Conservation (phyloP, 495 filamentous ascomycete genomes). For the Parmelia sp. region DNA sequence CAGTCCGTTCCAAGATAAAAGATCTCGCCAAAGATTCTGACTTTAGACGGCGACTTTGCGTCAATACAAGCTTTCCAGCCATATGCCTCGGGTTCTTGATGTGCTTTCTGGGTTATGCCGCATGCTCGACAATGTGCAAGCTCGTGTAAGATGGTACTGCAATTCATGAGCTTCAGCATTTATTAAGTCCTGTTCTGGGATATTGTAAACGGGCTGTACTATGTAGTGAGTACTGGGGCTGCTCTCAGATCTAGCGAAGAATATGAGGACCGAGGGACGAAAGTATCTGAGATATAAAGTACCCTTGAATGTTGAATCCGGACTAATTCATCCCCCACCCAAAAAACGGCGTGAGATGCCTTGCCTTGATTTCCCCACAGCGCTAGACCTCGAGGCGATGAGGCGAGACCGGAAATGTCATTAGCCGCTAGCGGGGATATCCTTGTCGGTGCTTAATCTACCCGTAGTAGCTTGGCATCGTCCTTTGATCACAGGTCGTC, state of each 20-base stretch:
- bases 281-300: neutral
- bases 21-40: neutral
- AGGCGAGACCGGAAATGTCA: neutral
- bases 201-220: neutral
- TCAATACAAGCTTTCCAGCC: neutral
- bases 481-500: slow-evolving; percentile 4
- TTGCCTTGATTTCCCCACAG: too few species aligned
- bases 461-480: neutral
- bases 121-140: neutral
- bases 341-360: too few species aligned
- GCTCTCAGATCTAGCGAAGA: neutral
- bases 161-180: neutral
- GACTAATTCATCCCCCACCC: too few species aligned
- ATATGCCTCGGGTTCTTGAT: neutral
- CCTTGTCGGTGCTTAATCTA: slow-evolving; percentile 2
- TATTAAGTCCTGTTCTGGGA: neutral
- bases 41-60: neutral
- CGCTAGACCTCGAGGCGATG: too few species aligned
- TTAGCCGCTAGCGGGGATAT: neutral
- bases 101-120: neutral
- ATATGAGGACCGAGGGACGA: neutral
- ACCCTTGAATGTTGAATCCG: too few species aligned
- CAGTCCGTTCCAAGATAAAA: neutral
- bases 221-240: neutral
- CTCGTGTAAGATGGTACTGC: neutral